Base-by-base conservation (phyloP, 441 rosid genomes). In the Brassica hybrid region DNA sequence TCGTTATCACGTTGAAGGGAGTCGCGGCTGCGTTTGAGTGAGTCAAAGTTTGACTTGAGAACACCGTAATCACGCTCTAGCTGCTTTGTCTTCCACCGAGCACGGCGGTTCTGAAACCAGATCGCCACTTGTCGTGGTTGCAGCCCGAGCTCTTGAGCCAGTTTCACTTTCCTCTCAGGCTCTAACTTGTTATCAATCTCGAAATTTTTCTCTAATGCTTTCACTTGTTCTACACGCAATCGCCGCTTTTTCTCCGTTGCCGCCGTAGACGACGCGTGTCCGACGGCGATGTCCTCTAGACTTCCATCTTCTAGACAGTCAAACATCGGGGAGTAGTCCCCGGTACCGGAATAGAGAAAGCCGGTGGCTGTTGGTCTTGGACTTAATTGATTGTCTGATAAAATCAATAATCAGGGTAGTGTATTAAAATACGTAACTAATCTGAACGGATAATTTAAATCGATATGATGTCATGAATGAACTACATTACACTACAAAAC, bases 51-150 rank as follows among this genome's bases (percentile, higher is more conserved):
- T 77, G 87, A 34, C 74, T 95, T 91, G 7, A 95, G 94, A 57
- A 79, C 78, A 17, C 89, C 89, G 13, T 89, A 95, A 69, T 93
- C 99, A 69, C 93, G 84, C 78, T 95, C 99, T 45, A 95, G 81
- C 68, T 95, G 99, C 85, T 95, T 95, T 48, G 98, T 90, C 79
- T 95, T 95, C 99, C 97, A 95, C 12, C 96, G 83, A 5, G 98
- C 99, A 25, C 98, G 96, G 69, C 99, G 94, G 87, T 93, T 95
- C 69, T 95, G 99, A 81, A 93, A 93, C 99, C 98, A 95, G 23
- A 95, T 91, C 16, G 99, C 98, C 0, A 95, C 97, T 80, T 95
- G 99, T 16, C 98, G 83, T 0, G 98, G 98, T 69, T 90, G 99
- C 77, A 95, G 67, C 6, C 89, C 93, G 18, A 95, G 92, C 78